A percentile compares a stretch with the other conserved stretches of the same genome.
Evolutionary conservation across 2,329 filamentous ascomycete species (phyloP).

Genomic region (Phyllosticta paracitricarpa): DNA sequence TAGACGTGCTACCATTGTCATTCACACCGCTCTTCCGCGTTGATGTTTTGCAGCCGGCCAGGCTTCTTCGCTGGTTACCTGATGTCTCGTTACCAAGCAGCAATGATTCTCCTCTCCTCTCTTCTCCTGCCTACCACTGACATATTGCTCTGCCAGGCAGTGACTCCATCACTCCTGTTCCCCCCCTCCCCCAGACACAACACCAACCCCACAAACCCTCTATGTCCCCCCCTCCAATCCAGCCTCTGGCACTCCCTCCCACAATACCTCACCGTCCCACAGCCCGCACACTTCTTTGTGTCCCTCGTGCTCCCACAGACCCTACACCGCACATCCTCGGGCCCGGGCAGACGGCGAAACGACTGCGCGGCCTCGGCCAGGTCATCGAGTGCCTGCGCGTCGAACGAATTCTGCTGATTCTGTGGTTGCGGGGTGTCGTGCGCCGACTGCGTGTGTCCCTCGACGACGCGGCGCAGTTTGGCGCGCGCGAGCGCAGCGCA

Average conservation of each 20-base stretch:
- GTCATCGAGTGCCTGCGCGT: neutral
- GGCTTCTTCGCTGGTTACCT: too few relatives aligned
- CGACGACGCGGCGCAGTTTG: conserved; percentile 19
- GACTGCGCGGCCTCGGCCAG: neutral
- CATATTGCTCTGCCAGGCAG: neutral
- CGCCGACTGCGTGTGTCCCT: conserved; percentile 1
- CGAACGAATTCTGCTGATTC: neutral
- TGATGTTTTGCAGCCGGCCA: too few relatives aligned
- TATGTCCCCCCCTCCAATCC: conserved; percentile 6
- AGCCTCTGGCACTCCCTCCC: conserved; percentile 4
- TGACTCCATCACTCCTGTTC: neutral
- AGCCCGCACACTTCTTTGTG: conserved; percentile 2
- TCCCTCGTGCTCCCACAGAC: neutral
- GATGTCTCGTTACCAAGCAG: too few relatives aligned
- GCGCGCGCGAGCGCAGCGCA: neutral
- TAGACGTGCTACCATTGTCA: too few relatives aligned
- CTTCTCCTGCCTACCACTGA: neutral
- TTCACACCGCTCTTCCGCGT: too few relatives aligned
- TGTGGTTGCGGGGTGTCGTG: neutral
- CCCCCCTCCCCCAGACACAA: neutral
- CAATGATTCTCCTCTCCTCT: neutral
- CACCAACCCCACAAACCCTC: conserved; percentile 2
- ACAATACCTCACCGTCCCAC: conserved; percentile 7
- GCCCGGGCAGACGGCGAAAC: neutral
- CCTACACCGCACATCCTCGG: conserved; percentile 1